Evolutionary conservation across 768 basidiomycete genomes (phyloP).

Genomic region (Panellus pusillus): DNA sequence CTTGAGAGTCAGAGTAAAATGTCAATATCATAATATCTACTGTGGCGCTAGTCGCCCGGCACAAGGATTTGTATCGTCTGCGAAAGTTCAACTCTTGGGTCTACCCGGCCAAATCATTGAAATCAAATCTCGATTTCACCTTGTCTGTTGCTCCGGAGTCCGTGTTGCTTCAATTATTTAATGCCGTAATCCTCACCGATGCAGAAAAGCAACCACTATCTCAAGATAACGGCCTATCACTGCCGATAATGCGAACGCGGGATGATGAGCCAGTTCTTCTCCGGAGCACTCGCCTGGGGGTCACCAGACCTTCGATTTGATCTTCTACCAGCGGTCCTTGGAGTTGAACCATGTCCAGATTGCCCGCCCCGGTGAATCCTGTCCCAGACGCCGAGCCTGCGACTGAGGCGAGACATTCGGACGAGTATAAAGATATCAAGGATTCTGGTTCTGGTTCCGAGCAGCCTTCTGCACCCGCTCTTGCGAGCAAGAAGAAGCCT

Average conservation of each 20-base stretch:
- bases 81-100: too few relatives aligned
- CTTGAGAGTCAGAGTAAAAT: conserved; percentile 1
- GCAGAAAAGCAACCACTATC: too few relatives aligned
- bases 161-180: too few relatives aligned
- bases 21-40: not conserved
- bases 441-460: not conserved
- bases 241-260: too few relatives aligned
- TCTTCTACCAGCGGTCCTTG: not conserved
- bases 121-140: too few relatives aligned
- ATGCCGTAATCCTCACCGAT: too few relatives aligned
- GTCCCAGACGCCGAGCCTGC: conserved; percentile 15
- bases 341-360: conserved; percentile 25
- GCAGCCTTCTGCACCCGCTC: conserved; percentile 10
- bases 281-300: not conserved
- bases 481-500: conserved; percentile 20
- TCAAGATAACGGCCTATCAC: too few relatives aligned
- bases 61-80: too few relatives aligned
- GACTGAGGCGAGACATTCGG: not conserved
- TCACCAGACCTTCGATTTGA: conserved; percentile 2
- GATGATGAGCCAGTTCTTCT: too few relatives aligned
- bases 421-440: conserved; percentile 16
- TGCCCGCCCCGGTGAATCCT: conserved; percentile 27
- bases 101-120: too few relatives aligned
- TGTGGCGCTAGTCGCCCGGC: too few relatives aligned
- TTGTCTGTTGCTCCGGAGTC: too few relatives aligned